These are phyloP conservation scores for Carex littledalei DNA, from an alignment of 176 grass and related monocot genomes.

Conservation along the genomic window DNA sequence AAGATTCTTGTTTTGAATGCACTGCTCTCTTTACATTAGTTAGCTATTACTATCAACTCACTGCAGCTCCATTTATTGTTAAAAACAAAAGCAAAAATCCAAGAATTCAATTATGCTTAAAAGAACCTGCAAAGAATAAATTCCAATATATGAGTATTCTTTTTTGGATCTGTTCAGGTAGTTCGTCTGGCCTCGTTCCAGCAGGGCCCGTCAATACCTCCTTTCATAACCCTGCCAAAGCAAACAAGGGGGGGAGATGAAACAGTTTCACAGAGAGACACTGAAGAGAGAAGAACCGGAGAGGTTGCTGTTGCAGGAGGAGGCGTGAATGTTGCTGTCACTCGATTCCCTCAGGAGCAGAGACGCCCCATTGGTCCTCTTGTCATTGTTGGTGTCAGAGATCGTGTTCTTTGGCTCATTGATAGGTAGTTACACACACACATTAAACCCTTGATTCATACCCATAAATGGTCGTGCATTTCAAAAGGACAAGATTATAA, in stretches of 20 bases:
- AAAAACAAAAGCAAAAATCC: background rate
- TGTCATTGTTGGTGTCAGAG: slow-evolving; percentile 87
- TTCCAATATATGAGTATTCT: background rate
- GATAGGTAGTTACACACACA: slow-evolving; percentile 46
- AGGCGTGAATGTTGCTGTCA: slow-evolving; percentile 92
- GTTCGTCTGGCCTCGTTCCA: slow-evolving; percentile 98
- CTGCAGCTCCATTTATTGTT: background rate
- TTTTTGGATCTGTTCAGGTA: slow-evolving; percentile 45
- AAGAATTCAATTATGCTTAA: background rate
- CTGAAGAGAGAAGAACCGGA: slow-evolving; percentile 81
- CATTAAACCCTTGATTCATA: background rate
- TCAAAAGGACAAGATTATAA: background rate
- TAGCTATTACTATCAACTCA: background rate
- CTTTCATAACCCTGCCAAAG: slow-evolving; percentile 74
- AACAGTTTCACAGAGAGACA: slow-evolving; percentile 68
- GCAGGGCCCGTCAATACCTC: slow-evolving; percentile 62
- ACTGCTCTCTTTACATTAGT: slow-evolving; percentile 11
- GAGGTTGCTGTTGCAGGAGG: slow-evolving; percentile 99
- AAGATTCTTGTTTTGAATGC: slow-evolving; percentile 16
- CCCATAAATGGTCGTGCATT: background rate
- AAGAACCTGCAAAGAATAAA: background rate
- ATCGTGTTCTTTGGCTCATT: slow-evolving; percentile 94
- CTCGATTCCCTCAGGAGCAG: slow-evolving; percentile 90
- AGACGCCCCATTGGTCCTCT: slow-evolving; percentile 96
- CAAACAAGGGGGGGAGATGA: slow-evolving; percentile 75